Conservation (phyloP, 1,284 basidiomycete genomes). For the Puccinia polysora region DNA sequence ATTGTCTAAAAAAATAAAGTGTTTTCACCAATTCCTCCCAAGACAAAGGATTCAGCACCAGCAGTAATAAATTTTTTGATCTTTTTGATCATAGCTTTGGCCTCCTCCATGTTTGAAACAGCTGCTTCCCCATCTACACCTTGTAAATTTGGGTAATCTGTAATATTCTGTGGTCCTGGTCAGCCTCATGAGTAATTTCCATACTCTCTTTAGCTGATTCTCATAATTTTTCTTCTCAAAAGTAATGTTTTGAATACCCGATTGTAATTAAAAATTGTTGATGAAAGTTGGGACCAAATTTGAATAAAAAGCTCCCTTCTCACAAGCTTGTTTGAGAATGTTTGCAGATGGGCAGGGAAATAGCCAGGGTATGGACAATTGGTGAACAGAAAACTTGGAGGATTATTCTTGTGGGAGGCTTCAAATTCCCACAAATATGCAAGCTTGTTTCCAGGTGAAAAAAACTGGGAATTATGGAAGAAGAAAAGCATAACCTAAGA, state of each 20-base stretch:
- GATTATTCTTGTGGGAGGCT: constrained; percentile 44
- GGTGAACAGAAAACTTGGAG: constrained; percentile 47
- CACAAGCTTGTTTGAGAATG: constrained; percentile 49
- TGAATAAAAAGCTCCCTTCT: constrained; percentile 47
- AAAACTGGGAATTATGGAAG: constrained; percentile 9
- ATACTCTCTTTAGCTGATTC: constrained; percentile 45
- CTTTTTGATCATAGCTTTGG: constrained; percentile 10
- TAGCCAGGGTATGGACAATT: constrained; percentile 51
- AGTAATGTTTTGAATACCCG: constrained; percentile 48
- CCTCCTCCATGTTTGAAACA: constrained; percentile 1
- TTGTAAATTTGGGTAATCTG: background rate
- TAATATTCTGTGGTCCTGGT: background rate
- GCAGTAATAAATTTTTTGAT: background rate
- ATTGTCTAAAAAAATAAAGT: too few species aligned
- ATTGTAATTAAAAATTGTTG: constrained; percentile 47
- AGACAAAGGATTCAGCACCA: constrained; percentile 9
- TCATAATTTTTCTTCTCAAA: constrained; percentile 50
- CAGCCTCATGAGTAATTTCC: background rate
- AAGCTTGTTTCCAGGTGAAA: constrained; percentile 31
- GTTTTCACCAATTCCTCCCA: constrained; percentile 14
- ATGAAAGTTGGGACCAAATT: constrained; percentile 49
- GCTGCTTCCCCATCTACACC: constrained; percentile 3
- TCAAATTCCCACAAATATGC: constrained; percentile 42
- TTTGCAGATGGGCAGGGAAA: constrained; percentile 48
- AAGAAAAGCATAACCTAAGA: background rate